Percentiles rank a stretch among this genome's conserved stretches.
Conservation (phyloP, 805 yeast genomes). For the Wickerhamiella kurtzmanii region DNA sequence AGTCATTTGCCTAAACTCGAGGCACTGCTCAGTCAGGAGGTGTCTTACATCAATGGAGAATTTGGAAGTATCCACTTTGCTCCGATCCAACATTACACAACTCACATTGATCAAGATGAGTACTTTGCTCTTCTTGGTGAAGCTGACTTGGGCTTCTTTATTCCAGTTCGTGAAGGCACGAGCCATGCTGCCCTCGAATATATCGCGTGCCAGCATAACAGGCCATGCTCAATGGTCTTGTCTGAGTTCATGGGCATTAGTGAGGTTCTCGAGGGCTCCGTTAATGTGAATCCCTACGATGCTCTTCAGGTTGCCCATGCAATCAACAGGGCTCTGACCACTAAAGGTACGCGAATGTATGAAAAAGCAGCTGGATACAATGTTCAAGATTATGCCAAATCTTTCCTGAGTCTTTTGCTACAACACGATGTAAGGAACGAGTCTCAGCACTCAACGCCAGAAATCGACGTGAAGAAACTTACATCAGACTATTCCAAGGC, state of each 20-base stretch:
- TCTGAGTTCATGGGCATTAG: constrained; percentile 94
- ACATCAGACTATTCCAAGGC: constrained; percentile 47
- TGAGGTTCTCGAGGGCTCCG: constrained; percentile 28
- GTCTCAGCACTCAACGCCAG: constrained; percentile 57
- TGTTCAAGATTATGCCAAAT: constrained; percentile 66
- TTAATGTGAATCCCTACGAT: constrained; percentile 94
- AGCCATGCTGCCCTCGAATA: constrained; percentile 89
- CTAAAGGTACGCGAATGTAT: constrained; percentile 31
- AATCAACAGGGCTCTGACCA: constrained; percentile 49
- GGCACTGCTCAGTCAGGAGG: constrained; percentile 68
- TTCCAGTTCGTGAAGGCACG: constrained; percentile 91
- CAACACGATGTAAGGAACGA: constrained; percentile 26
- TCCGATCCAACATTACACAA: constrained; percentile 87
- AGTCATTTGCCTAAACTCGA: constrained; percentile 53
- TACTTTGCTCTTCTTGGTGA: constrained; percentile 76
- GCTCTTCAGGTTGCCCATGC: constrained; percentile 82
- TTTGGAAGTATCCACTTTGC: constrained; percentile 71
- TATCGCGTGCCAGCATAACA: constrained; percentile 59
- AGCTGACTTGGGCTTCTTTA: constrained; percentile 81
- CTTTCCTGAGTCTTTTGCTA: constrained; percentile 37
- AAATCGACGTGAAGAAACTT: constrained; percentile 58
- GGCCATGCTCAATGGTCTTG: constrained; percentile 62
- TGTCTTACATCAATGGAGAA: constrained; percentile 67
- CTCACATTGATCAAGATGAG: constrained; percentile 76
- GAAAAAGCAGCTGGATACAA: constrained; percentile 54